These are phyloP conservation scores for Miscanthus sacchariflorus DNA, from an alignment of 202 grass and related monocot genomes.

Conservation along the genomic window DNA sequence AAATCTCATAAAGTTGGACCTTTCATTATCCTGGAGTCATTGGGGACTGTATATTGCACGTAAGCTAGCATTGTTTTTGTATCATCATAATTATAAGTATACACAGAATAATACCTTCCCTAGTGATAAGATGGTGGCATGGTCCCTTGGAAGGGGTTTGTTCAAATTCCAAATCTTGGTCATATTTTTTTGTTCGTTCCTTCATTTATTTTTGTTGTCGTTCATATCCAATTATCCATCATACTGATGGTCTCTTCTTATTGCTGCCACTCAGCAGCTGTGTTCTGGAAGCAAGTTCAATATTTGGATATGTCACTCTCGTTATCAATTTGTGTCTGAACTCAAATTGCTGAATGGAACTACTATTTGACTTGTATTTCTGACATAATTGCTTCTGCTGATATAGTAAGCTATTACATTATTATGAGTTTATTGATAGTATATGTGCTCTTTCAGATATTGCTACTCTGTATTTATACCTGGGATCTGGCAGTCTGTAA, in stretches of 20 bases:
- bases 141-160: neutral
- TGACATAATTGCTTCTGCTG: neutral
- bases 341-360: neutral
- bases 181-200: neutral
- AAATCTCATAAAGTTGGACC: neutral
- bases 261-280: neutral
- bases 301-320: neutral
- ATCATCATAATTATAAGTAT: neutral
- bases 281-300: slow-evolving; percentile 18
- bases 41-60: neutral
- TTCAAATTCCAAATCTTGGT: neutral
- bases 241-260: neutral
- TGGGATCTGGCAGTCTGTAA: neutral
- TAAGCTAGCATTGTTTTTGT: neutral
- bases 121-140: neutral
- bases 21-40: neutral
- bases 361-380: neutral
- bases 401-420: too few relatives aligned
- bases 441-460: neutral
- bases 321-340: neutral
- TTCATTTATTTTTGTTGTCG: neutral
- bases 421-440: too few relatives aligned
- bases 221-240: neutral
- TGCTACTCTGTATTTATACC: neutral
- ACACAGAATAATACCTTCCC: neutral